Evolutionary conservation across 2,329 filamentous ascomycete genomes (phyloP), one percentile per base, ranked within the genome.

Genomic region (Aspergillus floridensis): DNA sequence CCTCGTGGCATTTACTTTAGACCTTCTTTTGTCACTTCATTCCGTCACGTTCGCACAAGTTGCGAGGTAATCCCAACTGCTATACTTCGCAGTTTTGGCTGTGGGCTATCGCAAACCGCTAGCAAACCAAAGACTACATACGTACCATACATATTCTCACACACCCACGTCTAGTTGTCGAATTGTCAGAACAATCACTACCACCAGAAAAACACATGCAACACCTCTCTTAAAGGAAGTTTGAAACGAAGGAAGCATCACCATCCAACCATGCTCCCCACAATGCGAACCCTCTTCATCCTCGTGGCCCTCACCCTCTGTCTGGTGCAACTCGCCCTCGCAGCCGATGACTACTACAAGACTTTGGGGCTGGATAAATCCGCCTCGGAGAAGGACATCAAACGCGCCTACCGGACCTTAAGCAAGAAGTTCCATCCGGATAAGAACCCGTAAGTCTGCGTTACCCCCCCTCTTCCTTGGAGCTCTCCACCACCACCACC

Each of bases 351-450:
- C 61, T 79, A 79, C 63, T 80, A 80, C 63, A 79, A 96, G 87
- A 79, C 96, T 59, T 86, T 99, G 26, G 92, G 90, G 57, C 79
- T 99, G 64, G 85, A 88, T 70, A 92, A 86, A 70, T 82, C 88
- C 61, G 93, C 93, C 16, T 88, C 86, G 50, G 92, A 96, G 56
- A 88, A 88, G 70, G 89, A 98, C 70, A 89, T 99, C 74, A 99
- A 99, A 78, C 90, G 90, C 49, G 93, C 95, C 22, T 99, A 99
- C 77, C 87, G 93, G 61, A 88, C 87, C 61, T 82, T 99, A 11
- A 96, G 91, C 80, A 98, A 98, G 78, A 96, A 96, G 75, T 97
- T 85, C 76, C 95, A 99, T 73, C 95, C 95, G 3, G 95, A 99
- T 78, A 99, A 99, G 84, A 98, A 98, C 70, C 92, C 93, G 89